Base-by-base conservation (phyloP, 2,329 filamentous ascomycete species). In the Talaromyces sp. region DNA sequence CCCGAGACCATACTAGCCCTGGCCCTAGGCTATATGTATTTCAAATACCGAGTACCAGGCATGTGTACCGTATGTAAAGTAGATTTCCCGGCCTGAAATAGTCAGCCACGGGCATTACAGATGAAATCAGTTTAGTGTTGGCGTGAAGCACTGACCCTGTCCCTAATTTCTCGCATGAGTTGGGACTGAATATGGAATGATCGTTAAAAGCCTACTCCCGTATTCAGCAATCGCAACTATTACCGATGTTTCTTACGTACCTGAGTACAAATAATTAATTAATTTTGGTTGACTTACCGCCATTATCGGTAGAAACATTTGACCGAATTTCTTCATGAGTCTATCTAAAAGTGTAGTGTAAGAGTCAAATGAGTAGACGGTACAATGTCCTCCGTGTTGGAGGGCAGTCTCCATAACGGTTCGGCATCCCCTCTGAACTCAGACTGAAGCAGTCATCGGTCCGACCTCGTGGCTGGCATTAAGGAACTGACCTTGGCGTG, bases 391-490 rank as follows among this genome's bases (percentile, higher is more conserved):
- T 59, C 57, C 57, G 57, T 59, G 57, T 17, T 27, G 31, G 52
- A 19, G 52, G 17, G 17, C 52, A 33, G 31, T 37, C 56, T 43
- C 56, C 56, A 58, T 43, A 43, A 59, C 56, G 37, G 56, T 59
- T 59, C 56, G 56, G 56, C 56, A 59, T 59, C 56, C 54, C 35
- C 25, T 19, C 54, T 39, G 4, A 39, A 35, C 35, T 25, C 22
- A 41, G 56, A 19, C 56, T 58, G 56, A 27, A 58, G 56, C 19
- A 35, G 61, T 19, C 37, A 57, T 63, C 61, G 61, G 61, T 54
- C 61, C 61, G 61, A 57, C 52, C 57, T 60, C 57, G 57, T 56
- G 60, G 47, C 45, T 50, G 17, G 17, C 45, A 61, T 39, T 37
- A 41, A 61, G 43, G 59, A 60, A 35, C 39, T 54, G 50, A 15